Evolutionary conservation across 371 early-diverging fungal genomes (phyloP), one percentile per base, ranked within the genome.

Genomic region (Haplosporangium sp.): DNA sequence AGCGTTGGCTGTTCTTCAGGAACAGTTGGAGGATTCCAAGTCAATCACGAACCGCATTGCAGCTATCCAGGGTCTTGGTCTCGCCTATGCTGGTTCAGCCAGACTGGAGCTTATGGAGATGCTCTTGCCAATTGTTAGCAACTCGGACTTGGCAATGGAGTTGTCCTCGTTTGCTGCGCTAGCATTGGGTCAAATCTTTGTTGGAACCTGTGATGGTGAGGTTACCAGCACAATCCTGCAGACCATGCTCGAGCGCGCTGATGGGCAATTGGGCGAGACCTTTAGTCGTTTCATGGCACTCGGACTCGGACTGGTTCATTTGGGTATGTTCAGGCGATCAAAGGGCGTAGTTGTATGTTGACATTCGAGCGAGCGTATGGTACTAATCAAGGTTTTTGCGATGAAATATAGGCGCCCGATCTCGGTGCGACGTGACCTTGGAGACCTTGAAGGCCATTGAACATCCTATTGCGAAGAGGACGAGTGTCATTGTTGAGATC

Each of bases 371-470:
- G 20, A 29, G 21, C 12, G 41, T 55, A 11, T 60, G 9, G 40
- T 41, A 18, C 16, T 21, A 9, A 18, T 23, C 13, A 0, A 12
- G 37, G 16, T 23, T 20, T n/a, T 37, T 29, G 16, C 13, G 5
- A 13, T 20, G n/a, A 47, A 29, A 10, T 13, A 21, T 73, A 86
- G 96, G 96, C 57, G 91, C 94, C 40, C 97, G 95, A 68, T 96
- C 96, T 42, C 94, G 89, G 13, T 87, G 92, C 60, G 98, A 98
- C 46, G 94, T 94, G 18, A 95, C 96, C 13, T 80, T 97, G 36
- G 98, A 98, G 82, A 97, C 98, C 1, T 86, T 99, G 62, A 95
- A 97, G 83, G 96, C 93, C 12, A 94, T 98, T 74, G 95, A 94
- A 53, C 92, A 95, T 82, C 95, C 98, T 29, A 85, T 97, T 55